Conservation (phyloP, 768 basidiomycete genomes). For the Tephrocybe sp. region DNA sequence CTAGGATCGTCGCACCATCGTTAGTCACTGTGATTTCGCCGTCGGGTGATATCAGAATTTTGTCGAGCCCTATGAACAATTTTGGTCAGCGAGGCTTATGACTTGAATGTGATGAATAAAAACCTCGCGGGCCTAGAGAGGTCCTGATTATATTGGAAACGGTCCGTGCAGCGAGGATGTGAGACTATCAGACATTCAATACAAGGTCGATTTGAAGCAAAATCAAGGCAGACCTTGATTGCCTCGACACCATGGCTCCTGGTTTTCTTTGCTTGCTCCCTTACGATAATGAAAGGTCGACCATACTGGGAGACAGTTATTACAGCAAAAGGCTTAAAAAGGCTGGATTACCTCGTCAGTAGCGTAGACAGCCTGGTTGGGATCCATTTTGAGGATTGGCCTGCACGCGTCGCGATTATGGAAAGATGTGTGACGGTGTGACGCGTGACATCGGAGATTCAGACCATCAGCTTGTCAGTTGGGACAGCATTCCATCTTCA, state of each 20-base stretch:
- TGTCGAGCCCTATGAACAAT: constrained; percentile 72
- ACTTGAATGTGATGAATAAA: constrained; percentile 10
- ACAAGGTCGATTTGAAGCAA: constrained; percentile 13
- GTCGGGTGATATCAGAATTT: constrained; percentile 93
- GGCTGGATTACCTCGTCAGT: constrained; percentile 69
- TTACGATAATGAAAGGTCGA: constrained; percentile 94
- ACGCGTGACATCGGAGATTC: constrained; percentile 30
- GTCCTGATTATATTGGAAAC: constrained; percentile 95
- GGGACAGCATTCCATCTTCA: constrained; percentile 35
- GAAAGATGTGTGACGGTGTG: constrained; percentile 29
- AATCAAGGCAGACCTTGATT: constrained; percentile 67
- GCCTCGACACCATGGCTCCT: constrained; percentile 90
- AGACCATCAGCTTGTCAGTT: constrained; percentile 18
- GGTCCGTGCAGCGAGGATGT: constrained; percentile 92
- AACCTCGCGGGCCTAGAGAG: constrained; percentile 92
- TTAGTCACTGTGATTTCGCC: constrained; percentile 99
- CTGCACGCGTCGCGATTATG: constrained; percentile 32
- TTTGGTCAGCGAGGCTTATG: not conserved
- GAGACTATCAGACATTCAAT: constrained; percentile 49
- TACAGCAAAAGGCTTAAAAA: not conserved
- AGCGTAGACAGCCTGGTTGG: constrained; percentile 69
- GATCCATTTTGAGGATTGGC: constrained; percentile 32
- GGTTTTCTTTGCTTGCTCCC: constrained; percentile 91
- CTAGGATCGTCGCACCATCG: constrained; percentile 96
- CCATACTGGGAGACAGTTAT: constrained; percentile 62